Percentiles rank a stretch among this genome's conserved stretches.
These are phyloP conservation scores for Globisporangium splendens DNA, from an alignment of 352 stramenopile genomes.

Conservation along the genomic window DNA sequence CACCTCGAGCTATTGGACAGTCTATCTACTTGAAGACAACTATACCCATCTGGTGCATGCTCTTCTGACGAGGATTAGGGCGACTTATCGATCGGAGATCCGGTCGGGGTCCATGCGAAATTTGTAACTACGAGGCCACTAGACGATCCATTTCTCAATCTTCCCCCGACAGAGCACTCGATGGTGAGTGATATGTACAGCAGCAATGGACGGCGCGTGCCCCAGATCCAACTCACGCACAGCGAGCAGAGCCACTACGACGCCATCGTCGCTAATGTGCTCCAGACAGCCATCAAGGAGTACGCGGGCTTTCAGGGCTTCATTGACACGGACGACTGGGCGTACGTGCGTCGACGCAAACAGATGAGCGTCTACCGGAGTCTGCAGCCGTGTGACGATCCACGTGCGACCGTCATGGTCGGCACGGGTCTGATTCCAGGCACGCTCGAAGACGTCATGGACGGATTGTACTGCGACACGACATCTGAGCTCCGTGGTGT, in stretches of 20 bases:
- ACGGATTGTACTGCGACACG: constrained; percentile 35
- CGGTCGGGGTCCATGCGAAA: no score
- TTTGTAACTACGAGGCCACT: no score
- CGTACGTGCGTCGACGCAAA: constrained; percentile 9
- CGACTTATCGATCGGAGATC: no score
- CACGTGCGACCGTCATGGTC: constrained; percentile 10
- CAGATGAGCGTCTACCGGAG: constrained; percentile 17
- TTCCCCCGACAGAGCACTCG: no score
- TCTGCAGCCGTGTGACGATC: constrained; percentile 2
- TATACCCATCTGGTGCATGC: no score
- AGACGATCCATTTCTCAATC: no score
- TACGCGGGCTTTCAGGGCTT: constrained; percentile 12
- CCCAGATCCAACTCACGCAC: constrained; percentile 9
- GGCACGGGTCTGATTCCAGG: constrained; percentile 8
- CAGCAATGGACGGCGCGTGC: no score
- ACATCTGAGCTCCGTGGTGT: constrained; percentile 28
- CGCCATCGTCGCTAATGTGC: constrained; percentile 10
- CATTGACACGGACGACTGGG: constrained; percentile 11
- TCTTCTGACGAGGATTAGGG: no score
- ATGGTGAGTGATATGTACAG: no score
- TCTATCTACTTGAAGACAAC: no score
- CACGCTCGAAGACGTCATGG: constrained; percentile 29
- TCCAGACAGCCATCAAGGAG: constrained; percentile 13
- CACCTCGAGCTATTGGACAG: no score
- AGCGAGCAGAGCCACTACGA: constrained; percentile 20